These are phyloP conservation scores for Xylariomycetidae sp. DNA, from an alignment of 2,329 filamentous ascomycete species.

Conservation along the genomic window DNA sequence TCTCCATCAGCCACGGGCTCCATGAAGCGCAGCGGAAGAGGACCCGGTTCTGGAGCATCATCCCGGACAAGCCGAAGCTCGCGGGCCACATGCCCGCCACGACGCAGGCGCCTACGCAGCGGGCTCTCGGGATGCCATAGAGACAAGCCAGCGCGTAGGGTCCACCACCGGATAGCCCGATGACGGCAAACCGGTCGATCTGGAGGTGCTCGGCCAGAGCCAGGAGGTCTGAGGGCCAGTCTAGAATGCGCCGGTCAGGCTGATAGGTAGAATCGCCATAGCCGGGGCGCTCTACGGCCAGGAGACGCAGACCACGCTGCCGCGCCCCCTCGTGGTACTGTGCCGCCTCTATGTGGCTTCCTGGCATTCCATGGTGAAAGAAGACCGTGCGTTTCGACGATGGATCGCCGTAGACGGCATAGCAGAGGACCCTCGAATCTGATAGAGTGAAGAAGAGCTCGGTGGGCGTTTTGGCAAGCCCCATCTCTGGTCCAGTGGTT, in stretches of 20 bases:
- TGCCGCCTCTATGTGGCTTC: conserved; percentile 23
- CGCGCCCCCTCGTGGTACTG: conserved; percentile 3
- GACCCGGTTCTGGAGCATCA: conserved; percentile 10
- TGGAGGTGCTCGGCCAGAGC: conserved; percentile 19
- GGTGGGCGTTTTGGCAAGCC: background rate
- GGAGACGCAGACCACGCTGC: conserved; percentile 17
- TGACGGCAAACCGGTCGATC: conserved; percentile 15
- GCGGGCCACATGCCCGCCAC: conserved; percentile 15
- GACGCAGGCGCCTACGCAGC: conserved; percentile 11
- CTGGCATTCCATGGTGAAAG: conserved; percentile 27
- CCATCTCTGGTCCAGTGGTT: background rate
- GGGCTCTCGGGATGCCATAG: conserved; percentile 11
- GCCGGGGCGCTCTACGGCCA: conserved; percentile 27
- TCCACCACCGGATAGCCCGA: conserved; percentile 22
- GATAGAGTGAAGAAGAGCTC: conserved; percentile 15
- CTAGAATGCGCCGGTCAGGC: conserved; percentile 14
- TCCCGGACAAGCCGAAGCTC: conserved; percentile 13
- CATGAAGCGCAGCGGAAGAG: conserved; percentile 3
- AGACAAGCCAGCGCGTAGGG: conserved; percentile 22
- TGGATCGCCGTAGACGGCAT: conserved; percentile 21
- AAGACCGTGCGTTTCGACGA: conserved; percentile 15
- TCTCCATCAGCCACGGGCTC: background rate
- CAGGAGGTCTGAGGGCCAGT: conserved; percentile 19
- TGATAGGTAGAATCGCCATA: conserved; percentile 28
- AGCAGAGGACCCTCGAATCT: conserved; percentile 24